Evolutionary conservation across 2,329 filamentous ascomycete species (phyloP), one percentile per base, ranked within the genome.

Genomic region (Aspergillus glaucus): DNA sequence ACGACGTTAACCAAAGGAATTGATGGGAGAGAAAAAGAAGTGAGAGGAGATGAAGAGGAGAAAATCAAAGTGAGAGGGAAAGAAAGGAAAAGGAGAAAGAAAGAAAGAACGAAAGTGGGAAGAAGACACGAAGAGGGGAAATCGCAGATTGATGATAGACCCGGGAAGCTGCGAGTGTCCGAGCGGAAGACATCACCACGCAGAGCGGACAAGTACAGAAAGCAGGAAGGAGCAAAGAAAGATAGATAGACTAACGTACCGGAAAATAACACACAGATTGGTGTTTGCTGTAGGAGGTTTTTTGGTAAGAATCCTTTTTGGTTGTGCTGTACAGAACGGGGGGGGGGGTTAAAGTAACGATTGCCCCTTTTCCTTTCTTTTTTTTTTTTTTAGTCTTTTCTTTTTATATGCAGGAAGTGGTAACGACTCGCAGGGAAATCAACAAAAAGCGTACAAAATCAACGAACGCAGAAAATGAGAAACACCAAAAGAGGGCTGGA

Each of bases 121-220:
- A 51, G 43, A 28, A 44, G 47, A 58, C 51, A 32, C 40, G 44
- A 43, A 52, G 42, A 46, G 39, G 46, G 48, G 46, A 40, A 40
- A 15, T 30, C 26, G 26, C 26, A 30, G 10, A 15, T 19, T 19
- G 37, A 40, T 40, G 24, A 55, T 46, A 49, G 46, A 43, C 52
- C 45, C 48, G 40, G 55, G 57, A 60, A 59, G 57, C 50, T 54
- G 51, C 60, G 55, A 62, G 58, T 43, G 17, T 24, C 37, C 17
- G n/a, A 37, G 39, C 43, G 48, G 48, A 46, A 46, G 48, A 52
- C 47, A 52, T 49, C 47, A 46, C 37, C 37, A 50, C 46, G 44
- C 41, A 48, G 49, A 50, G 49, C 48, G 56, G 45, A 51, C 46
- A 46, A 50, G 44, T 39, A 30, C 26, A 30, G 26, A 30, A 30